Evolutionary conservation across 129 eudicot genomes (phyloP).

Genomic region (Calendula officinalis): DNA sequence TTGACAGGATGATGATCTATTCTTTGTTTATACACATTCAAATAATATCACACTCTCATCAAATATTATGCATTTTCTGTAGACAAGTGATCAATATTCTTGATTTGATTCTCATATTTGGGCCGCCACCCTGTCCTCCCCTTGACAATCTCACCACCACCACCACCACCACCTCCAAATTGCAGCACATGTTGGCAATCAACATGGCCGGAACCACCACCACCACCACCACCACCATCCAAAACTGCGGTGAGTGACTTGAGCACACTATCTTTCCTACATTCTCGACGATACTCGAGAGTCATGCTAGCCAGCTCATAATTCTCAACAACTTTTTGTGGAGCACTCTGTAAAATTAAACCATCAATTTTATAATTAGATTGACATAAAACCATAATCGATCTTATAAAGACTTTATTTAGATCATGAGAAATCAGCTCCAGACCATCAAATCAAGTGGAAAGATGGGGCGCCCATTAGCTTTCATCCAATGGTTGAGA

Average conservation of each 20-base stretch:
- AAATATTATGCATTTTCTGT: neutral
- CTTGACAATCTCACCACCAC: slow-evolving; percentile 55
- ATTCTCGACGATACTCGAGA: slow-evolving; percentile 81
- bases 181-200: slow-evolving; percentile 87
- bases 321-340: slow-evolving; percentile 58
- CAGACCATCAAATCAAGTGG: too few relatives aligned
- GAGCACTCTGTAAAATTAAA: slow-evolving; percentile 61
- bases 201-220: slow-evolving; percentile 35
- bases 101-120: slow-evolving; percentile 21
- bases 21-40: neutral
- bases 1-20: neutral
- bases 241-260: slow-evolving; percentile 60
- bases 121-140: slow-evolving; percentile 85
- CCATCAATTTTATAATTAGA: neutral
- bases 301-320: slow-evolving; percentile 80
- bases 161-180: slow-evolving; percentile 51
- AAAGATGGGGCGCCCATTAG: too few relatives aligned
- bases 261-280: slow-evolving; percentile 75
- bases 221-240: slow-evolving; percentile 34
- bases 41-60: neutral
- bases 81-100: neutral
- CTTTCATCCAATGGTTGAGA: too few relatives aligned
- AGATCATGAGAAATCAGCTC: neutral
- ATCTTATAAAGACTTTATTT: too few relatives aligned
- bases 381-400: too few relatives aligned